Evolutionary conservation across 768 basidiomycete genomes (phyloP), one percentile per base, ranked within the genome.

Genomic region (Trametes elegans): DNA sequence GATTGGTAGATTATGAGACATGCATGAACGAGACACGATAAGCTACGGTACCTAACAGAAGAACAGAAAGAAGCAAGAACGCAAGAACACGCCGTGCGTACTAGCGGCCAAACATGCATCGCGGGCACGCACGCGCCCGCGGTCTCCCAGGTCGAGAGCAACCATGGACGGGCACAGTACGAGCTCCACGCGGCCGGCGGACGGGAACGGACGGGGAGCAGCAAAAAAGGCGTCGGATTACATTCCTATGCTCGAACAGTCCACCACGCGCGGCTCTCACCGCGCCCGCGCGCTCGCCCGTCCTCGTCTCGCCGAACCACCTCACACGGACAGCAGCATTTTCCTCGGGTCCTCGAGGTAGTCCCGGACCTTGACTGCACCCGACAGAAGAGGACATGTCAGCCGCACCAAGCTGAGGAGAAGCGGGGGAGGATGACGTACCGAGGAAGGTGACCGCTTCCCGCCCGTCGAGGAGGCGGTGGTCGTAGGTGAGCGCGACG

Each of bases 361-460:
- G 70, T 97, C 89, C 70, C 90, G 90, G 71, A 98, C 81, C 75
- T 85, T 87, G 65, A 96, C 93, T 92, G 60, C 24, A 62, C 24
- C 9, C 21, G 10, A 14, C 38, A 45, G 10, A 41, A 18, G 36
- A 28, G n/a, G 7, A 28, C 10, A 8, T 2, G 43, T 46, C 45
- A 46, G 45, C 45, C 45, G 31, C 32, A 21, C 16, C 47, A 38
- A 28, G 2, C 16, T 34, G 43, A 21, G 24, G 42, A 28, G 49
- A 18, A 43, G 40, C 36, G 42, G 28, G 16, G 60, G 16, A 47
- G 31, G 27, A 19, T 35, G 50, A 77, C 90, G 62, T 62, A 94
- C 93, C 93, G 61, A 99, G 85, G 93, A 99, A 98, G 35, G 94
- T 96, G 49, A 93, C 90, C 29, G 90, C 96, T 73, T 99, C 96